Conservation (phyloP, 2,329 filamentous ascomycete genomes). For the Colletotrichum graminicola region DNA sequence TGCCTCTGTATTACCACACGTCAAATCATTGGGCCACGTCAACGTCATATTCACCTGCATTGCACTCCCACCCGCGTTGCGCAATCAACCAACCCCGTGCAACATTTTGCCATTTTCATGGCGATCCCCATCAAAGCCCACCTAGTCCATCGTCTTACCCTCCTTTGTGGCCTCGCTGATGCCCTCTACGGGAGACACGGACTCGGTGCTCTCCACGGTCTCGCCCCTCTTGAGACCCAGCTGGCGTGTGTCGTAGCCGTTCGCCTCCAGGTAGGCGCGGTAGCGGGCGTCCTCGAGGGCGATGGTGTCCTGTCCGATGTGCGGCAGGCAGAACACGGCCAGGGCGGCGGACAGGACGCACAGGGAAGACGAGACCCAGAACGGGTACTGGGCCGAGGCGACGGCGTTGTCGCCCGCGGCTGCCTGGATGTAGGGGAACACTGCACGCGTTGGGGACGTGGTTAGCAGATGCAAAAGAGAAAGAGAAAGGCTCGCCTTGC, state of each 20-base stretch:
- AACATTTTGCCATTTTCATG: neutral
- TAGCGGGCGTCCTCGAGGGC: constrained; percentile 81
- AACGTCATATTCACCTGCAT: no score
- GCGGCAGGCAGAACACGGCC: constrained; percentile 74
- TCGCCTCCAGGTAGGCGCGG: constrained; percentile 75
- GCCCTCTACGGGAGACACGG: neutral
- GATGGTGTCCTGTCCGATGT: constrained; percentile 89
- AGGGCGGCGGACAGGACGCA: constrained; percentile 78
- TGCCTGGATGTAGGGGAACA: constrained; percentile 79
- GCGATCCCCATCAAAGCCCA: no score
- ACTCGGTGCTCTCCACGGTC: constrained; percentile 16
- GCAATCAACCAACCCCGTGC: no score
- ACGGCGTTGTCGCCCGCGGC: constrained; percentile 66
- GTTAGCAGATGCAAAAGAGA: neutral
- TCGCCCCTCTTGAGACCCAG: constrained; percentile 59
- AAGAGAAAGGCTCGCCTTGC: no score
- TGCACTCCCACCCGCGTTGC: no score
- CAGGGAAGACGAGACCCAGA: constrained; percentile 84
- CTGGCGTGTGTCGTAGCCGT: constrained; percentile 80
- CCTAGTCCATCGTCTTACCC: constrained; percentile 15
- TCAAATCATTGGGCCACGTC: no score
- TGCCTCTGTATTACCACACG: neutral
- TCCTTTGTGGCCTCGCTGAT: constrained; percentile 5
- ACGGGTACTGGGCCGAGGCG: constrained; percentile 83
- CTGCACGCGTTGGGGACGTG: constrained; percentile 45